Conservation (phyloP, 1,284 basidiomycete species). For the Rhodofomes roseus region DNA sequence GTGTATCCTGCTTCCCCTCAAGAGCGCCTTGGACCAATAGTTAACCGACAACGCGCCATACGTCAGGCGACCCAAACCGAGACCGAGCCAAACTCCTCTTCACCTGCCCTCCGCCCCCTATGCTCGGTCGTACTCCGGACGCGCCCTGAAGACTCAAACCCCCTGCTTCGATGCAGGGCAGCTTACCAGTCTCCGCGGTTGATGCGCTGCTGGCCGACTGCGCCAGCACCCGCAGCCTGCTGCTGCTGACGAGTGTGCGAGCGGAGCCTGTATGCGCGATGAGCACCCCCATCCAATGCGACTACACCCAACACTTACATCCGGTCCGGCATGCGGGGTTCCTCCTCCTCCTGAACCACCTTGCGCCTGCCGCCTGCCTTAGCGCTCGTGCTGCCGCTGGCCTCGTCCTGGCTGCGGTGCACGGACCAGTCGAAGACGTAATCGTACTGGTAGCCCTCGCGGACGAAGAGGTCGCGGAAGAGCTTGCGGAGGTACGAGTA, state of each 20-base stretch:
- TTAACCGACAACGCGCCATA: slow-evolving; percentile 28
- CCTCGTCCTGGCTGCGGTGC: slow-evolving; percentile 71
- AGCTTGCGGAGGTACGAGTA: slow-evolving; percentile 98
- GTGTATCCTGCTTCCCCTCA: slow-evolving; percentile 14
- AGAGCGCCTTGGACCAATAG: slow-evolving; percentile 23
- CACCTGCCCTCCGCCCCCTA: slow-evolving; percentile 58
- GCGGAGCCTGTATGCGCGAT: slow-evolving; percentile 54
- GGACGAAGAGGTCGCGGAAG: slow-evolving; percentile 95
- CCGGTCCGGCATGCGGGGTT: slow-evolving; percentile 72
- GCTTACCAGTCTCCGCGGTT: slow-evolving; percentile 75
- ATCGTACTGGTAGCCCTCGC: slow-evolving; percentile 97
- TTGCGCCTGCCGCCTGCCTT: slow-evolving; percentile 65
- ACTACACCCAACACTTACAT: slow-evolving; percentile 51
- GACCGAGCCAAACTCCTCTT: slow-evolving; percentile 44
- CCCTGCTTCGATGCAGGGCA: slow-evolving; percentile 17
- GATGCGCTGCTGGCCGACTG: slow-evolving; percentile 59
- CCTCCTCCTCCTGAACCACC: slow-evolving; percentile 71
- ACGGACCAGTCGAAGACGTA: slow-evolving; percentile 99
- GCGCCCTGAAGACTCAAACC: slow-evolving; percentile 29
- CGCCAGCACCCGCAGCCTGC: slow-evolving; percentile 43
- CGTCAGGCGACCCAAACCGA: slow-evolving; percentile 36
- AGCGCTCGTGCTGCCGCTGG: slow-evolving; percentile 50
- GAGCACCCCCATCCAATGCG: slow-evolving; percentile 24
- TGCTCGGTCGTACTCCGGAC: slow-evolving; percentile 60
- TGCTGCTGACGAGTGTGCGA: slow-evolving; percentile 82